Percentiles rank a stretch among this genome's conserved stretches.
phyloP scores from a whole-genome alignment of 2,329 filamentous ascomycete genomes.

The Neurospora sp. region DNA sequence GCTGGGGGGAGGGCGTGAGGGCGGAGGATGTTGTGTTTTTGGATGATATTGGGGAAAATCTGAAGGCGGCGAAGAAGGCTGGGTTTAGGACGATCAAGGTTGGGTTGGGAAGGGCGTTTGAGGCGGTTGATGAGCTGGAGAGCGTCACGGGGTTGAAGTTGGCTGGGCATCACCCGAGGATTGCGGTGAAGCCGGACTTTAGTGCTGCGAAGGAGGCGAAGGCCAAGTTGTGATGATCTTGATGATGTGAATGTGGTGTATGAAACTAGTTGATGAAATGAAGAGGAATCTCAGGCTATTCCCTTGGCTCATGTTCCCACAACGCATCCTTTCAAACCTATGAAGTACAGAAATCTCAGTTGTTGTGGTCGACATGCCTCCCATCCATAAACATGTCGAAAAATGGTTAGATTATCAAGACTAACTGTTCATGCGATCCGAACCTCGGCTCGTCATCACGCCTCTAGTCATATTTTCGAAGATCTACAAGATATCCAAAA shows the following conservation, averaged over 20 bases:
- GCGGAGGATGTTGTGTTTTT: constrained; percentile 71
- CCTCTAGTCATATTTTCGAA: too few species aligned
- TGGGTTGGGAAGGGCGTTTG: constrained; percentile 61
- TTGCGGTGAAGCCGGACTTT: constrained; percentile 30
- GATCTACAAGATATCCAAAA: not conserved
- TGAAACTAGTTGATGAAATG: not conserved
- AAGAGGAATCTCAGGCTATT: not conserved
- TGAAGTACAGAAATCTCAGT: not conserved
- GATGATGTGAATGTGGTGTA: not conserved
- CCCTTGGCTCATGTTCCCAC: not conserved
- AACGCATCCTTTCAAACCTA: not conserved
- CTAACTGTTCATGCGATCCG: too few species aligned
- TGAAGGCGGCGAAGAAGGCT: constrained; percentile 64
- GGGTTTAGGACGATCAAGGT: constrained; percentile 85
- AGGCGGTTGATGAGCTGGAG: constrained; percentile 78
- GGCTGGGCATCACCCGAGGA: constrained; percentile 42
- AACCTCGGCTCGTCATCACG: too few species aligned
- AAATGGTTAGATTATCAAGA: not conserved
- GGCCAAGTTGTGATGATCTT: constrained; percentile 33
- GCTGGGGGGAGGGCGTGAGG: constrained; percentile 42
- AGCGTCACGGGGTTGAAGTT: constrained; percentile 58
- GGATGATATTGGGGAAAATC: constrained; percentile 89
- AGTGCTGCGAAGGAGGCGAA: constrained; percentile 20
- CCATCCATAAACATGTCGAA: not conserved
- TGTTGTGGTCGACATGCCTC: not conserved